phyloP scores from a whole-genome alignment of 1,284 basidiomycete genomes.

The Cutaneotrichosporon sp. region DNA sequence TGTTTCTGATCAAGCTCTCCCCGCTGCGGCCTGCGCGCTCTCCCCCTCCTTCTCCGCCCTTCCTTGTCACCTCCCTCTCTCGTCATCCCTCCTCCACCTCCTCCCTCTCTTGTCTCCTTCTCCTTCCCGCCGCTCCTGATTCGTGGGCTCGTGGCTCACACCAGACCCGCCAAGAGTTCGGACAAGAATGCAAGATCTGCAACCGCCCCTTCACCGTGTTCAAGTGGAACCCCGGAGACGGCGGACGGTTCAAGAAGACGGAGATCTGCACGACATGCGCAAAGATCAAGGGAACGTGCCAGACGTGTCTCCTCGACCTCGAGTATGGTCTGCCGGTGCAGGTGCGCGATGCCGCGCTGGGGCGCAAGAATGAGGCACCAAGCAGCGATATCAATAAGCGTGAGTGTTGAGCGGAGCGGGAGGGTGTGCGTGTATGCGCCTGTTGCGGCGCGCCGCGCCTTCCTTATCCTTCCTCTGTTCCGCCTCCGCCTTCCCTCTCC shows the following conservation, averaged over 20 bases:
- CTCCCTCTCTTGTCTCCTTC: too few relatives aligned
- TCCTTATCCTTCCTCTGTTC: too few relatives aligned
- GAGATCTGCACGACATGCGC: slow-evolving; percentile 98
- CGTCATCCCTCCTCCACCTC: slow-evolving; percentile 26
- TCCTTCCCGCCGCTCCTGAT: too few relatives aligned
- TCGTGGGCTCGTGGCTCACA: slow-evolving; percentile 14
- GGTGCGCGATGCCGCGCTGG: slow-evolving; percentile 93
- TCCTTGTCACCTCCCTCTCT: not conserved
- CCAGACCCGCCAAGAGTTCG: slow-evolving; percentile 92
- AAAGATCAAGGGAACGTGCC: slow-evolving; percentile 98
- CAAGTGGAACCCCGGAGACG: slow-evolving; percentile 92
- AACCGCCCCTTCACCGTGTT: slow-evolving; percentile 95
- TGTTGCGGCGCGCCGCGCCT: not conserved
- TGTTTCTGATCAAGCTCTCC: too few relatives aligned
- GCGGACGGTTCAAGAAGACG: slow-evolving; percentile 93
- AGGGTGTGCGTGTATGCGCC: not conserved
- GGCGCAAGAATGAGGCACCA: slow-evolving; percentile 80
- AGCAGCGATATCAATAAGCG: slow-evolving; percentile 89
- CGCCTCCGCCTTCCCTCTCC: too few relatives aligned
- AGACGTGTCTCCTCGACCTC: slow-evolving; percentile 93
- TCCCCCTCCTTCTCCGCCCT: slow-evolving; percentile 1
- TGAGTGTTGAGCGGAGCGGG: slow-evolving; percentile 26
- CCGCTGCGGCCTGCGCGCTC: too few relatives aligned
- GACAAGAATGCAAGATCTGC: slow-evolving; percentile 84
- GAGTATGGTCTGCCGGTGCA: slow-evolving; percentile 96